Conservation (phyloP, 2,329 filamentous ascomycete genomes). For the Grosmannia huntii region DNA sequence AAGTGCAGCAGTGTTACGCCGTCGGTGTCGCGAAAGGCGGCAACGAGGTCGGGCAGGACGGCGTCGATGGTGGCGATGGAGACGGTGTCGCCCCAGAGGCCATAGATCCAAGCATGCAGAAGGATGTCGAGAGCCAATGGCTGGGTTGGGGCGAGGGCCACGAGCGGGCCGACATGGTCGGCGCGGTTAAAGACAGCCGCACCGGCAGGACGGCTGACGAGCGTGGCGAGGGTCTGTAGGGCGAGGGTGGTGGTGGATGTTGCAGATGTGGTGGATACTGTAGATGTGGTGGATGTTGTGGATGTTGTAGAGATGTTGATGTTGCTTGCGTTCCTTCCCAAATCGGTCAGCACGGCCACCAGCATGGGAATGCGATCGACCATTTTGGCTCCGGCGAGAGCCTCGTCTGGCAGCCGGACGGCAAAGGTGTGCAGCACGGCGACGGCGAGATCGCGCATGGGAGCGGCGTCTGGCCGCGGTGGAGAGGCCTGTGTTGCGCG, state of each 20-base stretch:
- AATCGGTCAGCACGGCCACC: conserved; percentile 32
- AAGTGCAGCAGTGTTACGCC: conserved; percentile 46
- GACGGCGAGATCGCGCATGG: conserved; percentile 52
- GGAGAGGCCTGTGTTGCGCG: conserved; percentile 23
- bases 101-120: conserved; percentile 40
- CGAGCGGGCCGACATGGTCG: conserved; percentile 40
- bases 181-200: conserved; percentile 32
- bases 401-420: conserved; percentile 28
- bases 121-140: conserved; percentile 43
- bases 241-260: conserved; percentile 38
- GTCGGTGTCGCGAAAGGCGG: conserved; percentile 45
- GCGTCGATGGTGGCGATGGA: conserved; percentile 27
- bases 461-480: conserved; percentile 31
- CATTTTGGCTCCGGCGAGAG: conserved; percentile 31
- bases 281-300: not conserved
- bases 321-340: conserved; percentile 22
- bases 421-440: conserved; percentile 51
- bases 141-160: conserved; percentile 42
- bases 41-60: conserved; percentile 33
- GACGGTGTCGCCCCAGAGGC: conserved; percentile 14
- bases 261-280: conserved; percentile 19
- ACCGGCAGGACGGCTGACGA: conserved; percentile 39
- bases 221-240: conserved; percentile 42
- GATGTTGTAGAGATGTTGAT: not conserved
- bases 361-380: conserved; percentile 40